Conservation (phyloP, 129 eudicot genomes). For the Lonicera japonica region DNA sequence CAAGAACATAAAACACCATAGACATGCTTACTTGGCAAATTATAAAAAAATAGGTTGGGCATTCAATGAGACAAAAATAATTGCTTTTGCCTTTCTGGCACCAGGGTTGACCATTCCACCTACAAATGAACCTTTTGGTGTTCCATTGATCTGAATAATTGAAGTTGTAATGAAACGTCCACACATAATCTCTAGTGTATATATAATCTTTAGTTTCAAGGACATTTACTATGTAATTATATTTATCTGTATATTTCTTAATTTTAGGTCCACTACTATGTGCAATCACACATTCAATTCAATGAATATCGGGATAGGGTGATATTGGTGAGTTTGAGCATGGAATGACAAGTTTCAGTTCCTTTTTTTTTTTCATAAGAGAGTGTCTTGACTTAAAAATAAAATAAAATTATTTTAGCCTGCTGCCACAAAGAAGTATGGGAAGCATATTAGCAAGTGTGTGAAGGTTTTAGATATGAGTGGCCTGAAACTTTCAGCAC, state of each 20-base stretch:
- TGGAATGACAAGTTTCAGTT: background rate
- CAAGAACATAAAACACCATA: background rate
- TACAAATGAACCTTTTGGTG: too few relatives aligned
- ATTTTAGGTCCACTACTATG: slow-evolving; percentile 55
- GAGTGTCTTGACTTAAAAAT: background rate
- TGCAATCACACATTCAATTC: slow-evolving; percentile 67
- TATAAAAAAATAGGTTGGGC: background rate
- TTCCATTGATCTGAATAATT: too few relatives aligned
- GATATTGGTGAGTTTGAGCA: slow-evolving; percentile 40
- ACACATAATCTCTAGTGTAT: too few relatives aligned
- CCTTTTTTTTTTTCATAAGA: slow-evolving; percentile 5
- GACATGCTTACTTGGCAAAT: background rate
- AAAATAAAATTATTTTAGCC: slow-evolving; percentile 40
- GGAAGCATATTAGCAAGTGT: slow-evolving; percentile 50
- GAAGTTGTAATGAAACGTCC: too few relatives aligned
- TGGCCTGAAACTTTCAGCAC: slow-evolving; percentile 62
- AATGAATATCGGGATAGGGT: slow-evolving; percentile 69
- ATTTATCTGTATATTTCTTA: background rate
- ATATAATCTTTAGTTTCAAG: background rate
- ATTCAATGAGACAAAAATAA: too few relatives aligned
- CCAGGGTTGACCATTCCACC: too few relatives aligned
- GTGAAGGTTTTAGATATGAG: slow-evolving; percentile 76
- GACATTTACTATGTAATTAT: background rate
- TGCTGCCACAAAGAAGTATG: slow-evolving; percentile 49
- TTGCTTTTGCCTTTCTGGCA: too few relatives aligned